phyloP scores from a whole-genome alignment of 306 rosid species.

The Senna tora region DNA sequence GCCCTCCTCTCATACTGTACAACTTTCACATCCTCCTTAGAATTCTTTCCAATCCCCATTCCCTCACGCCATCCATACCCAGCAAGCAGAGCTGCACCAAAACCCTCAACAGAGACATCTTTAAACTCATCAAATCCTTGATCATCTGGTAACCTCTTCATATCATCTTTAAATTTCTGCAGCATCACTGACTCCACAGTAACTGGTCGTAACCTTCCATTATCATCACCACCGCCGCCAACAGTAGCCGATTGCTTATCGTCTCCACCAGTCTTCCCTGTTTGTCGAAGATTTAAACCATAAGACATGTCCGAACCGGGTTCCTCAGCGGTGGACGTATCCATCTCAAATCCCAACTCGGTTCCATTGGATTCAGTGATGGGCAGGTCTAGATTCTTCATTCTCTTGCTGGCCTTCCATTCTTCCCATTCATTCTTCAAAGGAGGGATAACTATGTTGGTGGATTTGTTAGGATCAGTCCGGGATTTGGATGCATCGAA shows the following conservation, averaged over 20 bases:
- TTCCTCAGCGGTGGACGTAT: conserved; percentile 29
- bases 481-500: conserved; percentile 42
- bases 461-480: conserved; percentile 23
- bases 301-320: conserved; percentile 49
- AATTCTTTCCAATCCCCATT: conserved; percentile 77
- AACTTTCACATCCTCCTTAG: conserved; percentile 70
- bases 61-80: conserved; percentile 93
- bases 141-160: conserved; percentile 64
- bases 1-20: conserved; percentile 53
- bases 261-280: conserved; percentile 4
- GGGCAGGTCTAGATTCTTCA: conserved; percentile 33
- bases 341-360: conserved; percentile 51
- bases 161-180: conserved; percentile 62
- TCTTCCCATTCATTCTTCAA: conserved; percentile 47
- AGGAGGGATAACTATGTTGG: conserved; percentile 34
- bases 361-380: conserved; percentile 10
- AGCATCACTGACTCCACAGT: conserved; percentile 42
- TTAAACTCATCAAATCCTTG: conserved; percentile 68
- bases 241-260: background rate
- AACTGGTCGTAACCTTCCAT: background rate
- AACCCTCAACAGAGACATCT: conserved; percentile 80
- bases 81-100: conserved; percentile 70
- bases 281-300: conserved; percentile 62
- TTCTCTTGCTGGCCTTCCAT: conserved; percentile 43
- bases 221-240: background rate